Evolutionary conservation across 495 filamentous ascomycete species (phyloP).

Genomic region (Aspergillus hancockii): DNA sequence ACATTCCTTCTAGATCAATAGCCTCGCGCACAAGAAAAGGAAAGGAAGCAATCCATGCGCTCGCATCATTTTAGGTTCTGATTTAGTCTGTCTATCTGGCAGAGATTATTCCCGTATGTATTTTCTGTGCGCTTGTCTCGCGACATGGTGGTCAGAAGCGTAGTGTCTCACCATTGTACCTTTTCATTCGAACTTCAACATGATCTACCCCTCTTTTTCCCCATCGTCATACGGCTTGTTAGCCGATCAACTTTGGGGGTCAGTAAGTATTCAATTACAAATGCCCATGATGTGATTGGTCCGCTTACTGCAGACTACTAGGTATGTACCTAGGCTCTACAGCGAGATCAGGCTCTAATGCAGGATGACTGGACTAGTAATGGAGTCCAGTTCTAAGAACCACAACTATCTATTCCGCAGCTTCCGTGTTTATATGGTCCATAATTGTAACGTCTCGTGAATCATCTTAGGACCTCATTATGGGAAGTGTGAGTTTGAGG

Average conservation of each 20-base stretch:
- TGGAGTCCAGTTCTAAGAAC: neutral
- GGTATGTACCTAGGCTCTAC: neutral
- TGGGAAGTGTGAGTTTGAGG: no score
- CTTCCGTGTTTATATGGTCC: no score
- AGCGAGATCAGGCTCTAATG: neutral
- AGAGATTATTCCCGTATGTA: neutral
- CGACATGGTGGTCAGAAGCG: neutral
- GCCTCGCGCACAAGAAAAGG: neutral
- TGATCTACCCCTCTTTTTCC: neutral
- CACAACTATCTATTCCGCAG: no score
- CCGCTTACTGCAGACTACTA: neutral
- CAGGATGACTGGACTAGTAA: neutral
- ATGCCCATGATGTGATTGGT: neutral
- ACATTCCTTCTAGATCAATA: neutral
- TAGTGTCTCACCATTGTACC: neutral
- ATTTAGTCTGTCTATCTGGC: neutral
- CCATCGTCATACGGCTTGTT: neutral
- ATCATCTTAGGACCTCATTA: no score
- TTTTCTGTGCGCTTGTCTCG: neutral
- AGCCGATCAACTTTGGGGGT: neutral
- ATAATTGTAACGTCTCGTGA: no score
- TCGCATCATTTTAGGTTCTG: neutral
- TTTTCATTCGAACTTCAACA: neutral
- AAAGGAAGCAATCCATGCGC: neutral
- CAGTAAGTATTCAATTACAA: neutral